A percentile compares a stretch with the other conserved stretches of the same genome.
phyloP scores from a whole-genome alignment of 768 basidiomycete genomes.

The Russula ochroleuca region DNA sequence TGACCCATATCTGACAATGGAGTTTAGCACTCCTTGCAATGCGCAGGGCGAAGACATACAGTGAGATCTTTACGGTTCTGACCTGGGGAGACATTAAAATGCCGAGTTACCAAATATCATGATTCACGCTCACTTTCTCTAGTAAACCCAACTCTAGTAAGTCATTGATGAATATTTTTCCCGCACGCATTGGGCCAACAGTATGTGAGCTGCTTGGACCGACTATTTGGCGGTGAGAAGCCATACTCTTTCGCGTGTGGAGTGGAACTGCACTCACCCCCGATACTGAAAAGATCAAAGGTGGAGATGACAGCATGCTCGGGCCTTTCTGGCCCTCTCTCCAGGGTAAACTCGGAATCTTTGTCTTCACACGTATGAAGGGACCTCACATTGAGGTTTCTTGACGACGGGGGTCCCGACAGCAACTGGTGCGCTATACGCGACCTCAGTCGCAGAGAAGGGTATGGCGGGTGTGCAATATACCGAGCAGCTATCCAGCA shows the following conservation, averaged over 20 bases:
- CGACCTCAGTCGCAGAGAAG: neutral
- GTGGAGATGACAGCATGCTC: slow-evolving; percentile 92
- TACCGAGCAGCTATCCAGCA: neutral
- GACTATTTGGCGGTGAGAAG: slow-evolving; percentile 33
- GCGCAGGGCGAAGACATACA: slow-evolving; percentile 45
- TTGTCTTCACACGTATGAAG: neutral
- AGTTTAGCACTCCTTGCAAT: slow-evolving; percentile 11
- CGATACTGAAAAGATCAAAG: slow-evolving; percentile 90
- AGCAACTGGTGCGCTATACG: neutral
- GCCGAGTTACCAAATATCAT: neutral
- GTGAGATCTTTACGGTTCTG: slow-evolving; percentile 73
- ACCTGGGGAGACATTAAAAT: slow-evolving; percentile 44
- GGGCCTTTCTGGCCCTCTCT: slow-evolving; percentile 18
- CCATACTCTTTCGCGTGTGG: neutral
- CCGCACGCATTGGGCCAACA: slow-evolving; percentile 86
- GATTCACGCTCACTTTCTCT: slow-evolving; percentile 49
- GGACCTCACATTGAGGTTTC: neutral
- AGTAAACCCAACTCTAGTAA: slow-evolving; percentile 63
- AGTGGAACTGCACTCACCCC: slow-evolving; percentile 47
- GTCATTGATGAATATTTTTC: slow-evolving; percentile 80
- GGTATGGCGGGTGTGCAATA: neutral
- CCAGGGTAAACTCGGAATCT: neutral
- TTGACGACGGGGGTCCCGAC: neutral
- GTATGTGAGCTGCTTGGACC: slow-evolving; percentile 64
- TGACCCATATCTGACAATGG: slow-evolving; percentile 67